These are phyloP conservation scores for Leptomonas seymouri DNA, from an alignment of 208 protist genomes.

Conservation along the genomic window DNA sequence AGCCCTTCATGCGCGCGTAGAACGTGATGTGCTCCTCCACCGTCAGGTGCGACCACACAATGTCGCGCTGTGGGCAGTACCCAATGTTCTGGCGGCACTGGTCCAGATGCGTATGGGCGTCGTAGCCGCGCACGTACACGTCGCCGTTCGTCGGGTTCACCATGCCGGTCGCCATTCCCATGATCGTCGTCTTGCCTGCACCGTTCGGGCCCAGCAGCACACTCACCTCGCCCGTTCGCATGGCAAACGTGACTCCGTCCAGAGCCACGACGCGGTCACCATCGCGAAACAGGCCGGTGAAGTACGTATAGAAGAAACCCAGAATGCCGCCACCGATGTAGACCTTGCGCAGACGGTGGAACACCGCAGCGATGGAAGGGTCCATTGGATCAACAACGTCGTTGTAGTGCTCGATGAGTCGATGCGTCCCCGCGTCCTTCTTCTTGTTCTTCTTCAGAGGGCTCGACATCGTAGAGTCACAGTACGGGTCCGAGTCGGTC, in stretches of 20 bases:
- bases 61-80: conserved; percentile 94
- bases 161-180: conserved; percentile 80
- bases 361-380: conserved; percentile 38
- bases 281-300: conserved; percentile 57
- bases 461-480: conserved; percentile 8
- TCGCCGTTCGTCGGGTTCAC: conserved; percentile 62
- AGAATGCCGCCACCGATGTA: conserved; percentile 67
- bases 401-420: conserved; percentile 46
- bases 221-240: conserved; percentile 73
- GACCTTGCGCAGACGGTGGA: conserved; percentile 58
- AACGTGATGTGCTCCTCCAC: conserved; percentile 93
- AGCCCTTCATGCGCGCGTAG: conserved; percentile 92
- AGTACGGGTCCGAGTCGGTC: conserved; percentile 4
- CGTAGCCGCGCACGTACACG: conserved; percentile 65
- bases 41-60: conserved; percentile 92
- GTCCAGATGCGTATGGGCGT: conserved; percentile 51
- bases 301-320: conserved; percentile 67
- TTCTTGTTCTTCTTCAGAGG: conserved; percentile 22
- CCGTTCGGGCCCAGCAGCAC: conserved; percentile 89
- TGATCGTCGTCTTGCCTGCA: conserved; percentile 84
- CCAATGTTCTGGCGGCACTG: conserved; percentile 86
- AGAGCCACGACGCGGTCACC: conserved; percentile 63
- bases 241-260: conserved; percentile 65
- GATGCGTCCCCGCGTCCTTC: background rate
- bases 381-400: conserved; percentile 44